phyloP scores from a whole-genome alignment of 1,139 yeast species.

The Yamadazyma friedrichii region DNA sequence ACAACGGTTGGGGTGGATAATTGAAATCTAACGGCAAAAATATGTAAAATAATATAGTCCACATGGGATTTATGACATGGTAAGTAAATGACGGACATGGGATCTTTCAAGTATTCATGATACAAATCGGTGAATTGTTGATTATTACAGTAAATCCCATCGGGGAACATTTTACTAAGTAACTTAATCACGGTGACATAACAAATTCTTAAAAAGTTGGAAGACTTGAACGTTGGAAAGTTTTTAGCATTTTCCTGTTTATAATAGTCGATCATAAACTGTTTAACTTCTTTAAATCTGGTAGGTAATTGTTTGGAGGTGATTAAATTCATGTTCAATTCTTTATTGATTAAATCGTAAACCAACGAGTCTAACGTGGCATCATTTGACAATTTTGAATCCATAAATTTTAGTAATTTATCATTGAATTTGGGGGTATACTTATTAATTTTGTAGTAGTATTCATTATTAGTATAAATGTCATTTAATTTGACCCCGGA shows the following conservation, averaged over 20 bases:
- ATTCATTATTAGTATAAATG: slow-evolving; percentile 36
- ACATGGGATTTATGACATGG: slow-evolving; percentile 66
- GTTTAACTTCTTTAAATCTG: slow-evolving; percentile 38
- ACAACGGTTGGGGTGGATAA: slow-evolving; percentile 60
- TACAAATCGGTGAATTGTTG: slow-evolving; percentile 31
- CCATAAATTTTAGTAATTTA: slow-evolving; percentile 31
- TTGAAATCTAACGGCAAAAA: slow-evolving; percentile 56
- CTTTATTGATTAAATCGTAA: slow-evolving; percentile 38
- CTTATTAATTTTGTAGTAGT: slow-evolving; percentile 36
- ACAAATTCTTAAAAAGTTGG: slow-evolving; percentile 31
- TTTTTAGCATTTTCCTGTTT: slow-evolving; percentile 35
- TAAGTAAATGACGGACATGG: slow-evolving; percentile 43
- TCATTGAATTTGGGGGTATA: slow-evolving; percentile 28
- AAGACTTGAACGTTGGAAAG: slow-evolving; percentile 31
- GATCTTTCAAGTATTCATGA: slow-evolving; percentile 34
- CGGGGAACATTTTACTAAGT: slow-evolving; percentile 41
- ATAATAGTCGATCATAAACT: slow-evolving; percentile 41
- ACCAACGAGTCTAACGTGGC: slow-evolving; percentile 38
- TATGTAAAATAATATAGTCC: slow-evolving; percentile 63
- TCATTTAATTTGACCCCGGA: slow-evolving; percentile 28
- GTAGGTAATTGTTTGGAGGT: slow-evolving; percentile 31
- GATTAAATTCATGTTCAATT: slow-evolving; percentile 41
- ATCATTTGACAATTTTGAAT: slow-evolving; percentile 34
- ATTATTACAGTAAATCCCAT: slow-evolving; percentile 43
- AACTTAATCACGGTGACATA: slow-evolving; percentile 38